Percentiles rank a stretch among this genome's conserved stretches.
phyloP scores from a whole-genome alignment of 495 filamentous ascomycete genomes.

The Penicillium crystallinum region DNA sequence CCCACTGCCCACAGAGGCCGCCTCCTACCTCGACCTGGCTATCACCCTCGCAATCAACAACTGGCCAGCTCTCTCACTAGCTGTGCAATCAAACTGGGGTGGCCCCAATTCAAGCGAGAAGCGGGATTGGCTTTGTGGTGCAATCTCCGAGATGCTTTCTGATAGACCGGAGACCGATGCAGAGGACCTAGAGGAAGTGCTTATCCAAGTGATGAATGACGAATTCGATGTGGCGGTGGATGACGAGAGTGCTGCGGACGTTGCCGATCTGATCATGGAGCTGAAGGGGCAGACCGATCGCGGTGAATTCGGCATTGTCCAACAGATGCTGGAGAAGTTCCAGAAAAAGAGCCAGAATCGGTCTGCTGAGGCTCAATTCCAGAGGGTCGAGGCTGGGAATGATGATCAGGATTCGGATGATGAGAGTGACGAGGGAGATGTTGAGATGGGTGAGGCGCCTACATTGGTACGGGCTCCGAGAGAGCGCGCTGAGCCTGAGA shows the following conservation, averaged over 20 bases:
- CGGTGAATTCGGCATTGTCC: slow-evolving; percentile 64
- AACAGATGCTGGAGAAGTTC: slow-evolving; percentile 62
- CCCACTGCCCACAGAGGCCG: slow-evolving; percentile 17
- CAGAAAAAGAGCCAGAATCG: slow-evolving; percentile 51
- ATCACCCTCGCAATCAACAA: slow-evolving; percentile 72
- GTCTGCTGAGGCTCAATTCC: slow-evolving; percentile 49
- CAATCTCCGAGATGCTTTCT: slow-evolving; percentile 73
- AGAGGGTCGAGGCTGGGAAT: slow-evolving; percentile 49
- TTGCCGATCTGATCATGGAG: slow-evolving; percentile 67
- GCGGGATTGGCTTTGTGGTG: slow-evolving; percentile 92
- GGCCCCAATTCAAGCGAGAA: slow-evolving; percentile 81
- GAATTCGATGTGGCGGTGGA: slow-evolving; percentile 92
- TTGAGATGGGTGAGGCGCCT: slow-evolving; percentile 74
- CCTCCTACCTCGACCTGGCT: slow-evolving; percentile 67
- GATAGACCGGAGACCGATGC: slow-evolving; percentile 69
- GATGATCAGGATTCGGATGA: slow-evolving; percentile 52
- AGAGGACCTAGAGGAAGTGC: slow-evolving; percentile 75
- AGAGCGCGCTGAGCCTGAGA: slow-evolving; percentile 65
- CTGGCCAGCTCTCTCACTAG: slow-evolving; percentile 83
- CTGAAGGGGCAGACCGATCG: slow-evolving; percentile 54
- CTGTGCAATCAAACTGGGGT: slow-evolving; percentile 83
- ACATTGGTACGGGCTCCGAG: slow-evolving; percentile 50
- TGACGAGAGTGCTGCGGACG: slow-evolving; percentile 72
- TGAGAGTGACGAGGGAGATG: slow-evolving; percentile 57
- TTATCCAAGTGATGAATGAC: slow-evolving; percentile 87